Evolutionary conservation across 2,329 filamentous ascomycete genomes (phyloP).

Genomic region (Beauveria sp.): DNA sequence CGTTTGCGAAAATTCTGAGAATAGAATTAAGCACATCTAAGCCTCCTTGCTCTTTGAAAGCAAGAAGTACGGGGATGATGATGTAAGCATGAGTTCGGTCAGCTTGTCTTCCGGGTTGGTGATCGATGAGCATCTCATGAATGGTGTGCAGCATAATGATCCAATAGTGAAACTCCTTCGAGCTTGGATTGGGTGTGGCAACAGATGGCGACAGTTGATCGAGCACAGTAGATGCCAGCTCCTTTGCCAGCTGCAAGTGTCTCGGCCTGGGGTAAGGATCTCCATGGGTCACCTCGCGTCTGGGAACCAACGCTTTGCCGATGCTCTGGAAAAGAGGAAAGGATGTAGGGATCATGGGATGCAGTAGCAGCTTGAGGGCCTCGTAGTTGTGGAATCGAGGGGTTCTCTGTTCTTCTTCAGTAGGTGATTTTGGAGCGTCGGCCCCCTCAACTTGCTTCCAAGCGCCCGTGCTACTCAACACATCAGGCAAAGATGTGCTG

Average conservation of each 20-base stretch:
- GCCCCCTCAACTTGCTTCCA: constrained; percentile 19
- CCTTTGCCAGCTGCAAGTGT: constrained; percentile 50
- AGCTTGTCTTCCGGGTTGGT: constrained; percentile 40
- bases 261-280: constrained; percentile 52
- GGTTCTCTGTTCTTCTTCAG: constrained; percentile 34
- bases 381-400: constrained; percentile 65
- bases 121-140: constrained; percentile 70
- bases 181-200: constrained; percentile 37
- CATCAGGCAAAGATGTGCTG: constrained; percentile 25
- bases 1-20: constrained; percentile 53
- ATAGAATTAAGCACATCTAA: constrained; percentile 67
- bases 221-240: constrained; percentile 64
- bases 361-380: constrained; percentile 67
- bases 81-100: constrained; percentile 46
- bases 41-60: constrained; percentile 77
- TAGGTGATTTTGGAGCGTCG: constrained; percentile 29
- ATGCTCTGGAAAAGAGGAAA: constrained; percentile 79
- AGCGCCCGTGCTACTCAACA: constrained; percentile 21
- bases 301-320: constrained; percentile 71
- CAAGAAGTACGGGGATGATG: constrained; percentile 70
- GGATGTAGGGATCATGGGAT: constrained; percentile 70
- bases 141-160: constrained; percentile 73
- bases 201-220: constrained; percentile 51
- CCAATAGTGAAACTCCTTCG: constrained; percentile 70
- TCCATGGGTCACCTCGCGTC: constrained; percentile 49